These are phyloP conservation scores for Colletotrichum incanum DNA, from an alignment of 2,329 filamentous ascomycete species.

Conservation along the genomic window DNA sequence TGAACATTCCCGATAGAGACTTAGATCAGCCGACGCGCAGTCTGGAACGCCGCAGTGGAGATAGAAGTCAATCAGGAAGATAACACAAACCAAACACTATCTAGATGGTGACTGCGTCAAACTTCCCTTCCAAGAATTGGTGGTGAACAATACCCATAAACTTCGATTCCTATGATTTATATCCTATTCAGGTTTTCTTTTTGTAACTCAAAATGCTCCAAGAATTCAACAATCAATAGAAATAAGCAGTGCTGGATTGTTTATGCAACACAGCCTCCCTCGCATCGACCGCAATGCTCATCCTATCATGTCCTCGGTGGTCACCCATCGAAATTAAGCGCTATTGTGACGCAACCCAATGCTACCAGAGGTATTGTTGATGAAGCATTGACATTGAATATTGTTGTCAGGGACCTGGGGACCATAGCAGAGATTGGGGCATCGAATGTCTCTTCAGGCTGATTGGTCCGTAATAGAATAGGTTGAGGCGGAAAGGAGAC, in stretches of 20 bases:
- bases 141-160: background rate
- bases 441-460: too few relatives aligned
- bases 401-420: too few relatives aligned
- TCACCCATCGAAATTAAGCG: too few relatives aligned
- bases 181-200: background rate
- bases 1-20: background rate
- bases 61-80: background rate
- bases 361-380: too few relatives aligned
- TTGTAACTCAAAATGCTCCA: background rate
- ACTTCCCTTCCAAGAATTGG: too few relatives aligned
- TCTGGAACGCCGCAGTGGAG: constrained; percentile 1
- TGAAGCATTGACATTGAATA: too few relatives aligned
- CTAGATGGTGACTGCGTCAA: background rate
- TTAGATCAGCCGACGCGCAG: background rate
- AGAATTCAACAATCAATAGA: background rate
- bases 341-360: too few relatives aligned
- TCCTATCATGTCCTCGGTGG: too few relatives aligned
- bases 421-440: too few relatives aligned
- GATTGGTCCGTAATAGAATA: too few relatives aligned
- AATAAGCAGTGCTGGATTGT: background rate
- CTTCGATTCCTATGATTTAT: background rate
- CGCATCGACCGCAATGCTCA: background rate
- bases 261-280: background rate
- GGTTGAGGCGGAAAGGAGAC: too few relatives aligned
- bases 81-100: background rate